Conservation (phyloP, 352 stramenopile genomes). For the Pythium biforme region DNA sequence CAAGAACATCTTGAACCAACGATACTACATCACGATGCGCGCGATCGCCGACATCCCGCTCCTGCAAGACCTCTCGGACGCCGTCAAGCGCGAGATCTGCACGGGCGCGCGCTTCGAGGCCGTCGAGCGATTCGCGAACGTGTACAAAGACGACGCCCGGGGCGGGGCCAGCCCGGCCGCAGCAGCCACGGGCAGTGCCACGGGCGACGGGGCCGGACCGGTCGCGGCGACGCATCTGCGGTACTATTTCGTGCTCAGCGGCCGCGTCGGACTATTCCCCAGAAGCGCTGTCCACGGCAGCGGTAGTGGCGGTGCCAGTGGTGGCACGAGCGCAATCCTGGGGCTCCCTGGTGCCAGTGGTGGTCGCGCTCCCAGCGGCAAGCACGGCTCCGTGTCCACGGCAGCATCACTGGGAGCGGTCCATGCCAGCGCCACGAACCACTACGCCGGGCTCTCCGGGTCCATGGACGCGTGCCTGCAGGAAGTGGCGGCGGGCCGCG, state of each 20-base stretch:
- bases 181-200: too few species aligned
- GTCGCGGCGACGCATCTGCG: neutral
- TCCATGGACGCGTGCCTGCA: slow-evolving; percentile 32
- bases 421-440: too few species aligned
- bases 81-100: slow-evolving; percentile 42
- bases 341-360: too few species aligned
- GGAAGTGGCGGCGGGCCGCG: slow-evolving; percentile 36
- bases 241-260: slow-evolving; percentile 55
- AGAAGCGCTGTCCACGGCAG: slow-evolving; percentile 13
- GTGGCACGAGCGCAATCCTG: too few species aligned
- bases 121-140: slow-evolving; percentile 45
- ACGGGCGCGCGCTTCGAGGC: slow-evolving; percentile 57
- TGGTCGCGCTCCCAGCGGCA: neutral
- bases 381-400: slow-evolving; percentile 1
- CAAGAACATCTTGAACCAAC: slow-evolving; percentile 68
- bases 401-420: neutral
- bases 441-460: slow-evolving; percentile 10
- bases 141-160: slow-evolving; percentile 37
- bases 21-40: slow-evolving; percentile 56
- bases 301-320: neutral
- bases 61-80: slow-evolving; percentile 38
- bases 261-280: slow-evolving; percentile 40
- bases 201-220: neutral
- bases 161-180: too few species aligned
- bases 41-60: slow-evolving; percentile 50